Evolutionary conservation across 768 basidiomycete genomes (phyloP).

Genomic region (Roridomyces roridus): DNA sequence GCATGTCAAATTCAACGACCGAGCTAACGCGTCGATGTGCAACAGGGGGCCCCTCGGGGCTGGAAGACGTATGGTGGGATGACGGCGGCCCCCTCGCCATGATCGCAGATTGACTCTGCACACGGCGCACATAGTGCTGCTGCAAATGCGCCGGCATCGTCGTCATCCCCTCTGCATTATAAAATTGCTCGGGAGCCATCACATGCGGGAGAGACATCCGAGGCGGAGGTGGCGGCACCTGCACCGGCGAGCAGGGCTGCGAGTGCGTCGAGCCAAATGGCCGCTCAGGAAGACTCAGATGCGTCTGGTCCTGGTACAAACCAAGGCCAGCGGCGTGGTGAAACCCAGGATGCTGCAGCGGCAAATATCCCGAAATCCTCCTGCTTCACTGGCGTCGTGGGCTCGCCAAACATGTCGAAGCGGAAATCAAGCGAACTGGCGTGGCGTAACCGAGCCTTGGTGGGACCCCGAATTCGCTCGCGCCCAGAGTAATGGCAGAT

Average conservation of each 20-base stretch:
- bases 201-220: constrained; percentile 7
- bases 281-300: neutral
- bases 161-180: neutral
- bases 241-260: neutral
- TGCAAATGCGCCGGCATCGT: constrained; percentile 15
- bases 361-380: neutral
- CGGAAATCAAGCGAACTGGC: constrained; percentile 32
- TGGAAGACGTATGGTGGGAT: constrained; percentile 11
- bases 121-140: constrained; percentile 28
- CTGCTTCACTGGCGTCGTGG: no score
- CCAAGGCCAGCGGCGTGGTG: neutral
- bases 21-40: neutral
- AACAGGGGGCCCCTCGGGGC: constrained; percentile 5
- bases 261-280: neutral
- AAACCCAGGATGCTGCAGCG: neutral
- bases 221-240: neutral
- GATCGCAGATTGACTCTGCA: constrained; percentile 33
- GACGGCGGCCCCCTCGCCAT: constrained; percentile 15
- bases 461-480: constrained; percentile 38
- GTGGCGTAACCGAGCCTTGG: constrained; percentile 36
- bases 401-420: no score
- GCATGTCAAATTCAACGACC: constrained; percentile 10
- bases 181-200: constrained; percentile 7
- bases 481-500: constrained; percentile 53
- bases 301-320: neutral